These are phyloP conservation scores for Lactarius hatsudake DNA, from an alignment of 768 basidiomycete genomes.

Conservation along the genomic window DNA sequence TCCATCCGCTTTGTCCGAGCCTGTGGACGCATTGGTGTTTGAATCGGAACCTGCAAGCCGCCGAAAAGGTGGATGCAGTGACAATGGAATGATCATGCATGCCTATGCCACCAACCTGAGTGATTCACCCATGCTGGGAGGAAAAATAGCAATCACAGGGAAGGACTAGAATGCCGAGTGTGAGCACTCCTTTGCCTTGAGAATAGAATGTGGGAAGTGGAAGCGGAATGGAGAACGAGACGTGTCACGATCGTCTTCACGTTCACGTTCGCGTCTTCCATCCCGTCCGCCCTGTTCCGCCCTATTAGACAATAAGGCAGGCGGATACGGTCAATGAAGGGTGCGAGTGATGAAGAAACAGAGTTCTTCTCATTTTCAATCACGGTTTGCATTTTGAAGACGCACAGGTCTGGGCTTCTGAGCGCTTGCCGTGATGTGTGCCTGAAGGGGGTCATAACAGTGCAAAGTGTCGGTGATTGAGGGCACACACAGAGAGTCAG, in stretches of 20 bases:
- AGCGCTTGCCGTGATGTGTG: not conserved
- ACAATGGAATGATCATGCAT: not conserved
- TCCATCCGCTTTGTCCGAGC: not conserved
- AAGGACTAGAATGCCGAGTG: not conserved
- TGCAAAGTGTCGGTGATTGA: no score
- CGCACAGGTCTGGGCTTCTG: not conserved
- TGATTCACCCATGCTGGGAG: not conserved
- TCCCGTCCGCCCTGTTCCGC: not conserved
- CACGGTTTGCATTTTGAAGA: not conserved
- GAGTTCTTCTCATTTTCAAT: not conserved
- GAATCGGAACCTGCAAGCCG: not conserved
- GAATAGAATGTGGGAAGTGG: not conserved
- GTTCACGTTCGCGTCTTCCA: not conserved
- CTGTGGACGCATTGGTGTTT: not conserved
- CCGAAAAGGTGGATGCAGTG: not conserved
- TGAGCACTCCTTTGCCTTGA: not conserved
- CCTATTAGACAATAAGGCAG: not conserved
- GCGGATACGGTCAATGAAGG: not conserved
- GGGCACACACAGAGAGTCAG: not conserved
- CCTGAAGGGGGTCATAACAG: not conserved
- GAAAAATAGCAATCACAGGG: not conserved
- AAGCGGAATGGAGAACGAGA: not conserved
- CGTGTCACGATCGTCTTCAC: conserved; percentile 5
- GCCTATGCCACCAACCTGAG: not conserved
- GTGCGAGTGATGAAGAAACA: not conserved